phyloP scores from a whole-genome alignment of 257 asterid species.

The Striga asiatica region DNA sequence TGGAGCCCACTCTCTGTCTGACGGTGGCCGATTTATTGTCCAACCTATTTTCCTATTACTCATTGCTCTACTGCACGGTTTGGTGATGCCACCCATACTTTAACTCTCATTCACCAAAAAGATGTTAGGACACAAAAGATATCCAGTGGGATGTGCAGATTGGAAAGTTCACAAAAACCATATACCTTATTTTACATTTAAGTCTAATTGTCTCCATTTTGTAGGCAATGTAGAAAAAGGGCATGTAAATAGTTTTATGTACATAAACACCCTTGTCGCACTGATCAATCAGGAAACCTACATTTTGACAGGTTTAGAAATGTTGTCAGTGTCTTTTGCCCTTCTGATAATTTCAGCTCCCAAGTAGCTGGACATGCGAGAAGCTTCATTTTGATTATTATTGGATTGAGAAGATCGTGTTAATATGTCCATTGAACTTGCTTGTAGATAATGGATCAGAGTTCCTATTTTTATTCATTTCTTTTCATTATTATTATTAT shows the following conservation, averaged over 20 bases:
- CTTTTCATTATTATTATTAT: too few relatives aligned
- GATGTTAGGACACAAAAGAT: conserved; percentile 14
- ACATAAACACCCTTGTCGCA: conserved; percentile 9
- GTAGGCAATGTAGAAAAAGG: conserved; percentile 18
- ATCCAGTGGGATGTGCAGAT: too few relatives aligned
- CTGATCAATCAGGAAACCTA: not conserved
- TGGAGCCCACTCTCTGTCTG: conserved; percentile 74
- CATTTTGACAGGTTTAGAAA: not conserved
- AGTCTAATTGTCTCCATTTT: conserved; percentile 24
- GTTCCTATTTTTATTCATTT: too few relatives aligned
- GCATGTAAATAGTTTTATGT: conserved; percentile 29
- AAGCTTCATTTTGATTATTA: too few relatives aligned
- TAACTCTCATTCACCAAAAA: conserved; percentile 16
- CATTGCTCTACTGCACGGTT: conserved; percentile 34
- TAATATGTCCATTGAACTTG: too few relatives aligned
- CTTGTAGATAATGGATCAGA: too few relatives aligned
- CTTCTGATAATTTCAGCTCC: too few relatives aligned
- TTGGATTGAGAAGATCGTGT: too few relatives aligned
- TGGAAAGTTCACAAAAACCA: too few relatives aligned
- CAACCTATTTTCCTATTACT: conserved; percentile 27
- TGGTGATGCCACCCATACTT: conserved; percentile 19
- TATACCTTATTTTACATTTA: too few relatives aligned
- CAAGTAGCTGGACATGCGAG: too few relatives aligned
- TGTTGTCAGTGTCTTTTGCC: too few relatives aligned
- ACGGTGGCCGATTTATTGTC: conserved; percentile 22